phyloP scores from a whole-genome alignment of 345 rosid species.

The Gossypium ekmanianum region DNA sequence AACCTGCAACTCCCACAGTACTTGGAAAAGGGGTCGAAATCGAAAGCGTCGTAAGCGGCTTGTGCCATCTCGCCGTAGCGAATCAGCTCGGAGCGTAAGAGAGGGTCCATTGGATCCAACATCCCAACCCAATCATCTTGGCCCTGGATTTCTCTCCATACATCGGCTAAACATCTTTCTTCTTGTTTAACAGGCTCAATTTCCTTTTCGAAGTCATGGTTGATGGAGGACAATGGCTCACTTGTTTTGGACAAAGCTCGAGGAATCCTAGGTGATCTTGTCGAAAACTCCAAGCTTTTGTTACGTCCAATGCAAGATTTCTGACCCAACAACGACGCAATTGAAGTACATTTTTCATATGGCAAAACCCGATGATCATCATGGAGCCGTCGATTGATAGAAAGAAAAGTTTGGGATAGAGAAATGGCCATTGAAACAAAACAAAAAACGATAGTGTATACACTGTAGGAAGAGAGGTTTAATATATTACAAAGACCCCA shows the following conservation, averaged over 20 bases:
- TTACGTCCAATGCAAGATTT: constrained; percentile 1
- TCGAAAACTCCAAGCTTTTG: neutral
- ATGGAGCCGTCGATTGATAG: constrained; percentile 8
- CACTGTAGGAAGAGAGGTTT: neutral
- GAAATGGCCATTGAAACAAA: constrained; percentile 36
- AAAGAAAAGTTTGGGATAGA: constrained; percentile 29
- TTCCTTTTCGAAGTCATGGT: constrained; percentile 29
- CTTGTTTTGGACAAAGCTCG: constrained; percentile 29
- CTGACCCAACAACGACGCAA: constrained; percentile 13
- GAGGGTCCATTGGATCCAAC: constrained; percentile 73
- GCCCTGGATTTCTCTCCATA: constrained; percentile 79
- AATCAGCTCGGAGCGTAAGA: constrained; percentile 68
- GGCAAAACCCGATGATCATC: neutral
- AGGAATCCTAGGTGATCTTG: constrained; percentile 9
- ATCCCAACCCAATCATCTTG: constrained; percentile 69
- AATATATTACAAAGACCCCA: neutral
- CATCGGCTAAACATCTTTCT: constrained; percentile 37
- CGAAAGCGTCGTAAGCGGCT: constrained; percentile 81
- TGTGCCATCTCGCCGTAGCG: constrained; percentile 92
- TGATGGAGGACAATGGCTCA: constrained; percentile 35
- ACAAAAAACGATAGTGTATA: no score
- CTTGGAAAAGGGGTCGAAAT: constrained; percentile 65
- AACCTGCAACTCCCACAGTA: constrained; percentile 77
- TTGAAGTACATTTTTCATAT: neutral
- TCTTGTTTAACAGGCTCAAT: constrained; percentile 7